Evolutionary conservation across 371 early-diverging fungal genomes (phyloP), one percentile per base, ranked within the genome.

Genomic region (Phascolomyces articulosus): DNA sequence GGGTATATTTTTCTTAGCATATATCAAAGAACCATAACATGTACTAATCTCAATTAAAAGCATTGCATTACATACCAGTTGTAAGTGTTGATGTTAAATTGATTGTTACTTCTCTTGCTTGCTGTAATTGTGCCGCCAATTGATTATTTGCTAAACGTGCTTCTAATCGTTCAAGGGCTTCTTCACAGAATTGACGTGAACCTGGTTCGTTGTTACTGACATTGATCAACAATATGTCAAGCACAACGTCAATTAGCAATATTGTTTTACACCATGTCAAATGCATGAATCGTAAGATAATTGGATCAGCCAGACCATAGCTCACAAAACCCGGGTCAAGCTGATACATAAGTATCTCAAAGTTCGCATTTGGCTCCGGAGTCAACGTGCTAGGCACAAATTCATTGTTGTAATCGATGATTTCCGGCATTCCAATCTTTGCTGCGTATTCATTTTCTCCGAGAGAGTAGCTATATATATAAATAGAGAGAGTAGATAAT

Each of bases 261-360:
- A 59, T 2, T 4, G 59, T 59, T 8, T 28, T 40, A 21, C 21
- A 41, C 59, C 59, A 59, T 0, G 47, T 27, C 2, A 47, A 26
- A 16, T 26, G 59, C 47, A 59, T 59, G 18, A 40, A 44, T 27
- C 47, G 40, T 16, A 59, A 18, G 15, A 59, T 59, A 7, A 23
- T 15, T 6, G 47, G 47, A 13, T 27, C 44, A 1, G 59, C 29
- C 3, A 44, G 18, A 28, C 59, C 59, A 59, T 59, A 59, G 47
- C 41, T 41, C 23, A 59, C 59, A 18, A 59, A 59, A 8, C 59
- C 47, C 1, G 59, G 59, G 38, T 59, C 4, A 11, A 59, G 59
- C 4, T 59, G 59, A 1, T 41, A 44, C 6, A 59, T 18, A 15
- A 47, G 24, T 1, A 59, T 16, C 16, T 13, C 41, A 11, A 9